phyloP scores from a whole-genome alignment of 140 eudicot species.

The Flaveria floridana region DNA sequence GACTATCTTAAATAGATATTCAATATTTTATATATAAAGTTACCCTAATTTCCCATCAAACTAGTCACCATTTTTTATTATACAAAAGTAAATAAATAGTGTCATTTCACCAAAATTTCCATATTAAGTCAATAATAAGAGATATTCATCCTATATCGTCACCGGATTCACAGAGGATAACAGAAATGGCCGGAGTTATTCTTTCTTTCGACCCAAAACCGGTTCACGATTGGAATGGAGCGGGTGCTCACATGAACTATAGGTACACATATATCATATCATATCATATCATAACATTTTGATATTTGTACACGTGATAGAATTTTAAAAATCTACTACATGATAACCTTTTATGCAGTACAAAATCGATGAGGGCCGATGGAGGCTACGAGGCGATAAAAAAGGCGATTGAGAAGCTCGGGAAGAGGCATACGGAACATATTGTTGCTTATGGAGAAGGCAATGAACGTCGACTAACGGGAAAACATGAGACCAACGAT shows the following conservation, averaged over 20 bases:
- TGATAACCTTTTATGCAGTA: conserved; percentile 24
- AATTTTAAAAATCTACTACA: not conserved
- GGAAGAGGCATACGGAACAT: conserved; percentile 47
- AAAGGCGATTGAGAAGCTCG: conserved; percentile 56
- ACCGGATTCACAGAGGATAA: conserved; percentile 39
- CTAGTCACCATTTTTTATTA: not conserved
- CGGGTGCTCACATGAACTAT: conserved; percentile 55
- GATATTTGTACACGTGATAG: not conserved
- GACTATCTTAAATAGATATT: not conserved
- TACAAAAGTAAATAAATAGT: not conserved
- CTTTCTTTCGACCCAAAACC: conserved; percentile 55
- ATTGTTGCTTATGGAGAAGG: conserved; percentile 60
- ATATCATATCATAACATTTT: not conserved
- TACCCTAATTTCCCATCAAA: not conserved
- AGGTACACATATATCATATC: conserved; percentile 26
- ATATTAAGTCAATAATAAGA: not conserved
- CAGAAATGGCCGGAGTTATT: conserved; percentile 47
- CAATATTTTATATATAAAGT: not conserved
- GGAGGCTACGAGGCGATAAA: conserved; percentile 52
- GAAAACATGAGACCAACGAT: conserved; percentile 53
- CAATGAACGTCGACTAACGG: conserved; percentile 54
- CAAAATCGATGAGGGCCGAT: conserved; percentile 51
- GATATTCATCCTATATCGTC: not conserved
- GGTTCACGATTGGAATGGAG: conserved; percentile 53
- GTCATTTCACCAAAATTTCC: not conserved